Base-by-base conservation (phyloP, 1,284 basidiomycete species). In the Ustilago tritici region DNA sequence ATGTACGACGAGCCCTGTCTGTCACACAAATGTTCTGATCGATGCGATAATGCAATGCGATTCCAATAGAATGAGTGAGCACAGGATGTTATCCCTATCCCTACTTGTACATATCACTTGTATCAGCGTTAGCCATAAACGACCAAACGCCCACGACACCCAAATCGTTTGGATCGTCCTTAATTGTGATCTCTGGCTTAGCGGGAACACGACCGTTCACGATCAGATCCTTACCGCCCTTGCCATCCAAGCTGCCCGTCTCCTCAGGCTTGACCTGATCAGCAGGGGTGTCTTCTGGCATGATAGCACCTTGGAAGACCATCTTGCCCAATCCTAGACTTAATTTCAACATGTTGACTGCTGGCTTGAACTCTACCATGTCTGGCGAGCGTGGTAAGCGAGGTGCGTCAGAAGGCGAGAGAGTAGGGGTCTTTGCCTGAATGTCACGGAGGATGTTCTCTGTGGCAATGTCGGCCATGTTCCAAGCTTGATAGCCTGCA, bases 401-500 rank as follows among this genome's bases (percentile, higher is more conserved):
- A 14, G 61, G 54, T 17, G 41, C 19, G 35, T 61, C 57, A 7
- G 35, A 52, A 40, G 49, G 52, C 28, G 43, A 63, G 32, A 34
- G 55, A 17, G 28, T 56, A n/a, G 68, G 49, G 0, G 61, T 61
- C 17, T 72, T 65, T 15, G 59, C 59, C 31, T 65, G 54, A 52
- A 84, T 78, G 35, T 82, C 81, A 14, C 78, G 62, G 28, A 85
- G 56, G 36, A 86, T 84, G 70, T 86, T 86, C 50, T 82, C 81
- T 0, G 81, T 76, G 2, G 84, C 84, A 4, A 83, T 61, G 53
- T 86, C 84, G 11, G 83, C 84, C 84, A 85, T 85, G 52, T 65
- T 77, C 84, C 84, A 86, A 1, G 84, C 84, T 62, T 85, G 84
- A 63, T 85, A 85, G 10, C 84, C 84, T 0, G 84, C 84, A 50